Base-by-base conservation (phyloP, 2,329 filamentous ascomycete genomes). In the Chrysoporthe deuterocubensis region DNA sequence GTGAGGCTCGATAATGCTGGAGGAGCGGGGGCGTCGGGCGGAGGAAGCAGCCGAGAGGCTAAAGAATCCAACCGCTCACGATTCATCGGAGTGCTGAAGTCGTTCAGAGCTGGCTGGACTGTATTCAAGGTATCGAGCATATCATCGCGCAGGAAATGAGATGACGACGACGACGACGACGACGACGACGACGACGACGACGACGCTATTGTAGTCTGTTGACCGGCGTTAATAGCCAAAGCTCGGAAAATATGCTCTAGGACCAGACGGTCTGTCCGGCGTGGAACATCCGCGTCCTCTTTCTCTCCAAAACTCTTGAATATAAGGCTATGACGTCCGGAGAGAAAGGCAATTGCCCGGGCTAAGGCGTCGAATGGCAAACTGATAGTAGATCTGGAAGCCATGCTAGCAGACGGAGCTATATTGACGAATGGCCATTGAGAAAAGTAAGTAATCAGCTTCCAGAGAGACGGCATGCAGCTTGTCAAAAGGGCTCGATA, bases 191-290 rank as follows among this genome's bases (percentile, higher is more conserved):
- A 26, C 26, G 57, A 44, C 1, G 57, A 59, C 34, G 34, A 21
- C 18, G 57, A 9, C 18, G 40, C 54, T 13, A 18, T 40, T 18
- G 34, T 37, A 13, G 54, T 57, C 54, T 57, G 37, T 59, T 59
- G 57, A 21, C n/a, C n/a, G 57, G 57, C n/a, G n/a, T 59, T 16
- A 37, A 59, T 42, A 16, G 57, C 57, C 40, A 59, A 43, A 40
- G 57, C 57, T 43, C 37, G 57, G 57, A 59, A 40, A 9, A 59
- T 43, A n/a, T 59, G 57, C 57, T 59, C 37, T 42, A 59, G 40
- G 16, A 59, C 57, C 57, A 59, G 37, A 59, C 37, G 57, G 37
- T 59, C 34, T 9, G 57, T 59, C 37, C 34, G 57, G n/a, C 57
- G 57, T 59, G 57, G 57, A 59, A 42, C n/a, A 59, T 42, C 7